Percentiles rank a stretch among this genome's conserved stretches.
These are phyloP conservation scores for Stenogyne calaminthoides DNA, from an alignment of 305 asterid genomes.

Conservation along the genomic window DNA sequence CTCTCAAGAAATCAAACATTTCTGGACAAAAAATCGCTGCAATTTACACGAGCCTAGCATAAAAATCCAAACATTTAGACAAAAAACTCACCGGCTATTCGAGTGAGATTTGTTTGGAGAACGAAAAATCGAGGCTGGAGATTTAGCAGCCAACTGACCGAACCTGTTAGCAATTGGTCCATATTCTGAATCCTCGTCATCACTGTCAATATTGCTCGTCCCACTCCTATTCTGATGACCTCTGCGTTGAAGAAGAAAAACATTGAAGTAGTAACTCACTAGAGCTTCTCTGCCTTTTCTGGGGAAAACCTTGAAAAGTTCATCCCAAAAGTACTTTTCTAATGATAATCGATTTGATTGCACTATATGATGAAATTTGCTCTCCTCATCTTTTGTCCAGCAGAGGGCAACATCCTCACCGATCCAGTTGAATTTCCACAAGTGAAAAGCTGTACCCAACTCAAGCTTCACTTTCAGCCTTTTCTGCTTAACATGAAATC, in stretches of 20 bases:
- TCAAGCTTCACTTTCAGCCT: slow-evolving; percentile 53
- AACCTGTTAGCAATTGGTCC: slow-evolving; percentile 49
- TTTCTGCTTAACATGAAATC: slow-evolving; percentile 60
- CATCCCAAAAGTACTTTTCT: slow-evolving; percentile 61
- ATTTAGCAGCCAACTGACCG: slow-evolving; percentile 39
- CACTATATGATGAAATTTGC: slow-evolving; percentile 50
- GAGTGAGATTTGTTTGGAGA: slow-evolving; percentile 63
- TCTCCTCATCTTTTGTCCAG: slow-evolving; percentile 62
- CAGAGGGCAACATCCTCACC: slow-evolving; percentile 58
- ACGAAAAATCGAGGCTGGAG: slow-evolving; percentile 65
- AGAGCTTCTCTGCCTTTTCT: slow-evolving; percentile 53
- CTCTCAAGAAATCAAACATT: slow-evolving; percentile 7
- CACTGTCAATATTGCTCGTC: slow-evolving; percentile 56
- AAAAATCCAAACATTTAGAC: background rate
- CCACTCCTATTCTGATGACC: slow-evolving; percentile 64
- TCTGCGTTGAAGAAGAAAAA: slow-evolving; percentile 65
- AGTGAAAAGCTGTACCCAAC: slow-evolving; percentile 57
- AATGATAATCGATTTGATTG: slow-evolving; percentile 44
- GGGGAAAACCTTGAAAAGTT: slow-evolving; percentile 57
- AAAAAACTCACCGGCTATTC: slow-evolving; percentile 30
- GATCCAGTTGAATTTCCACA: slow-evolving; percentile 51
- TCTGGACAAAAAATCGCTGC: slow-evolving; percentile 26
- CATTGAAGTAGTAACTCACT: slow-evolving; percentile 86
- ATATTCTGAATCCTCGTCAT: slow-evolving; percentile 65
- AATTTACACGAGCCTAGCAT: slow-evolving; percentile 41